phyloP scores from a whole-genome alignment of 164 flowering plant species.

The Piper betle region DNA sequence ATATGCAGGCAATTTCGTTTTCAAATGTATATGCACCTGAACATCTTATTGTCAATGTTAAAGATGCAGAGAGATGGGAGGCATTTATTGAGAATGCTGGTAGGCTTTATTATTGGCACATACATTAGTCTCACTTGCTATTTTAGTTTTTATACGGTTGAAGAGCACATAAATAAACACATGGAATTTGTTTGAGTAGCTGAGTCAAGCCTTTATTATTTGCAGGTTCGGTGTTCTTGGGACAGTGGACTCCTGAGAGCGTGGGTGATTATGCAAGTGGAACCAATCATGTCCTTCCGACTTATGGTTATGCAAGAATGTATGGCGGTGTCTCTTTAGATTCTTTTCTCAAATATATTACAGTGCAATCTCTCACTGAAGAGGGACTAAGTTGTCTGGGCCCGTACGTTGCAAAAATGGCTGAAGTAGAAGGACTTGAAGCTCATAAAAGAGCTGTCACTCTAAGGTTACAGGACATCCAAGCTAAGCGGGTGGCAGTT shows the following conservation, averaged over 20 bases:
- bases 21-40: conserved; percentile 95
- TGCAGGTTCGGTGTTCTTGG: conserved; percentile 91
- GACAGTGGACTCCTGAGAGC: conserved; percentile 96
- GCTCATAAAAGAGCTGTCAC: conserved; percentile 97
- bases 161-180: neutral
- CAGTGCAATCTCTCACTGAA: conserved; percentile 82
- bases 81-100: conserved; percentile 86
- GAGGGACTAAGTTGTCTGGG: conserved; percentile 80
- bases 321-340: conserved; percentile 89
- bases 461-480: conserved; percentile 66
- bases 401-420: conserved; percentile 86
- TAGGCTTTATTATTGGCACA: conserved; percentile 7
- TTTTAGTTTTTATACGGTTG: too few relatives aligned
- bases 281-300: conserved; percentile 95
- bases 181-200: neutral
- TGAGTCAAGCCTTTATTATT: neutral
- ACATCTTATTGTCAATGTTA: conserved; percentile 82
- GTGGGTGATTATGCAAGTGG: conserved; percentile 99
- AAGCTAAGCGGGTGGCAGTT: conserved; percentile 20
- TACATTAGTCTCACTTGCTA: neutral
- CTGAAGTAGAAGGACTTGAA: conserved; percentile 86
- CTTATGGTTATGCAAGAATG: conserved; percentile 94
- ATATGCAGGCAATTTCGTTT: conserved; percentile 72
- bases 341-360: conserved; percentile 83
- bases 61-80: conserved; percentile 95